Evolutionary conservation across 2,329 filamentous ascomycete species (phyloP), one percentile per base, ranked within the genome.

Genomic region (Eutypa lata): DNA sequence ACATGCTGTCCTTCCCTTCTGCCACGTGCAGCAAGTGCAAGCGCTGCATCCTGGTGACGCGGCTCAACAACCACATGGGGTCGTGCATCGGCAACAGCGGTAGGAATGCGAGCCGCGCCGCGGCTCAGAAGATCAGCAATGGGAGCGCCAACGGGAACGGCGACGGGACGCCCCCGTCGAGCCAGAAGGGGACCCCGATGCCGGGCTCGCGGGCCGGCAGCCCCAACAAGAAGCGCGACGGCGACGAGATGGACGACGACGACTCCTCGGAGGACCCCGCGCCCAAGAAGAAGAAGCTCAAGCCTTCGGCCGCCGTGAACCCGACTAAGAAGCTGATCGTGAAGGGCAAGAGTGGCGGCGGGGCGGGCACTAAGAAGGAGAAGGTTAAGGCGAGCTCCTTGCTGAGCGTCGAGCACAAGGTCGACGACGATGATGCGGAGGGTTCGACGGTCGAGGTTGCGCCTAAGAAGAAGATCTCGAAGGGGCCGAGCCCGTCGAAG

Each of bases 21-120:
- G 82, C 82, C 44, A 87, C 83, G 22, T 87, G 84, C 68, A 84
- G 81, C 73, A 85, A 86, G 63, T 87, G 84, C 75, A 85, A 84
- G 65, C 77, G 82, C 24, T 86, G 83, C 66, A 83, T 87, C 49
- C 76, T 85, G 52, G 83, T 87, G 49, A 85, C 83, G 51, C 77
- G 83, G 40, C 72, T 87, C 56, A 86, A 86, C 67, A 86, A 86
- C 57, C 84, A 87, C 68, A 86, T 87, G 83, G 82, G 82, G 33
- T 84, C 82, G 18, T 86, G 83, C 65, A 87, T 87, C 55, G 83
- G 83, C 43, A 86, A 85, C 65, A 84, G 82, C 59, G 82, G 83
- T 22, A 76, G 84, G 33, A 84, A 81, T 58, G 82, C 83, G 14
- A 84, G 82, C 56, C 74, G 83, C 52, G 81, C 81, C 7, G 84